A percentile compares a stretch with the other conserved stretches of the same genome.
These are phyloP conservation scores for Tricholoma sp. DNA, from an alignment of 768 basidiomycete genomes.

Conservation along the genomic window DNA sequence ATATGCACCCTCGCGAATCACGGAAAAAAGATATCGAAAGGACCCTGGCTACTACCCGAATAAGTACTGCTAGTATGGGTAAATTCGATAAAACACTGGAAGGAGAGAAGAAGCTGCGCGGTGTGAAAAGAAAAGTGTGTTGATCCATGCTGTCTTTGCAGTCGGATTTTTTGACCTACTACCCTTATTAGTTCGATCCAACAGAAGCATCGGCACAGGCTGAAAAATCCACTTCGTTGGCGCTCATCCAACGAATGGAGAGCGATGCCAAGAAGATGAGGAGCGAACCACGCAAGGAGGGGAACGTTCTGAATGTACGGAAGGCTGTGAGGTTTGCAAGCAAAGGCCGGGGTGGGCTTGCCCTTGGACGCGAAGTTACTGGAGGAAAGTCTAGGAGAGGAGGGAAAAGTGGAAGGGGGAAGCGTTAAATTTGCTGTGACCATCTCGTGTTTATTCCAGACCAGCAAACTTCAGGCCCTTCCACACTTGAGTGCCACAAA, in stretches of 20 bases:
- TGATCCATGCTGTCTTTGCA: not conserved
- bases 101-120: slow-evolving; percentile 85
- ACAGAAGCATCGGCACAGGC: slow-evolving; percentile 56
- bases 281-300: slow-evolving; percentile 37
- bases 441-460: not conserved
- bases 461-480: too few relatives aligned
- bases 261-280: slow-evolving; percentile 64
- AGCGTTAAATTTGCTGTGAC: slow-evolving; percentile 13
- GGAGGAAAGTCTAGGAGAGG: slow-evolving; percentile 23
- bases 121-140: slow-evolving; percentile 88
- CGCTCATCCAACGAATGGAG: slow-evolving; percentile 74
- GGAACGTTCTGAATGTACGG: slow-evolving; percentile 71
- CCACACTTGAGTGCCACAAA: too few relatives aligned
- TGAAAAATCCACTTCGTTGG: slow-evolving; percentile 73
- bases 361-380: slow-evolving; percentile 43
- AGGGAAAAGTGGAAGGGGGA: slow-evolving; percentile 23
- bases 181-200: slow-evolving; percentile 69
- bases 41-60: slow-evolving; percentile 68
- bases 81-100: slow-evolving; percentile 87
- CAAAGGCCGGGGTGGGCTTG: slow-evolving; percentile 59
- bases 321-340: slow-evolving; percentile 82
- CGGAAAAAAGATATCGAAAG: slow-evolving; percentile 74
- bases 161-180: not conserved
- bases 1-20: slow-evolving; percentile 30
- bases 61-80: slow-evolving; percentile 94